phyloP scores from a whole-genome alignment of 345 rosid genomes.

The Rhodomyrtus tomentosa region DNA sequence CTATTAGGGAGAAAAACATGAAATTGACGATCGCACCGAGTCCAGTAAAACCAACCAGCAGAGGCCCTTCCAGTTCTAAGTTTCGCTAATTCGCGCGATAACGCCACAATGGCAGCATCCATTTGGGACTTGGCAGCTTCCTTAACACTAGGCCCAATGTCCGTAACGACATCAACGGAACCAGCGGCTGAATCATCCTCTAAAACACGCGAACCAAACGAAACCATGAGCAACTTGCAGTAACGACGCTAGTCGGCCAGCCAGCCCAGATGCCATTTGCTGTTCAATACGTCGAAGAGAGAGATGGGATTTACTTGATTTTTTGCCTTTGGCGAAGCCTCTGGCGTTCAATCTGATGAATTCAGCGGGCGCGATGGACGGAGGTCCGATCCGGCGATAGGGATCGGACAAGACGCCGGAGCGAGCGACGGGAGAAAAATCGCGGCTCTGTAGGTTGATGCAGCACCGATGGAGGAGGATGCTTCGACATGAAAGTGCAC shows the following conservation, averaged over 20 bases:
- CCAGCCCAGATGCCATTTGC: background rate
- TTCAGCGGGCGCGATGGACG: constrained; percentile 5
- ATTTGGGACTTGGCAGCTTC: constrained; percentile 57
- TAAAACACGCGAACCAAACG: constrained; percentile 6
- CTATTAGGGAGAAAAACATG: background rate
- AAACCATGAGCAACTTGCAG: background rate
- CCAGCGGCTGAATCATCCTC: constrained; percentile 62
- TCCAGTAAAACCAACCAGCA: constrained; percentile 26
- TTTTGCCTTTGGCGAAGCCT: constrained; percentile 71
- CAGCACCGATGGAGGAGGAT: constrained; percentile 23
- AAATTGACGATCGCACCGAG: background rate
- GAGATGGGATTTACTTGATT: constrained; percentile 35
- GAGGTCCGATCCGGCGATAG: constrained; percentile 5
- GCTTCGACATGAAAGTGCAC: constrained; percentile 22
- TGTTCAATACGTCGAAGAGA: background rate
- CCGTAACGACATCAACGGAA: constrained; percentile 31
- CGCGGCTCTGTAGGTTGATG: constrained; percentile 8
- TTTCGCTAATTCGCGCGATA: constrained; percentile 68
- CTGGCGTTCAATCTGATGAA: constrained; percentile 35
- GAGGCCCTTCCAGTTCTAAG: constrained; percentile 88
- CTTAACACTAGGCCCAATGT: constrained; percentile 67
- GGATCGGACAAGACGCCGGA: constrained; percentile 17
- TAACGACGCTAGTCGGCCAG: background rate
- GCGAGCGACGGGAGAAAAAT: constrained; percentile 1
- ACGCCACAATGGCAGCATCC: constrained; percentile 81